These are phyloP conservation scores for Phaeosphaeriaceae sp. DNA, from an alignment of 2,329 filamentous ascomycete species.

Conservation along the genomic window DNA sequence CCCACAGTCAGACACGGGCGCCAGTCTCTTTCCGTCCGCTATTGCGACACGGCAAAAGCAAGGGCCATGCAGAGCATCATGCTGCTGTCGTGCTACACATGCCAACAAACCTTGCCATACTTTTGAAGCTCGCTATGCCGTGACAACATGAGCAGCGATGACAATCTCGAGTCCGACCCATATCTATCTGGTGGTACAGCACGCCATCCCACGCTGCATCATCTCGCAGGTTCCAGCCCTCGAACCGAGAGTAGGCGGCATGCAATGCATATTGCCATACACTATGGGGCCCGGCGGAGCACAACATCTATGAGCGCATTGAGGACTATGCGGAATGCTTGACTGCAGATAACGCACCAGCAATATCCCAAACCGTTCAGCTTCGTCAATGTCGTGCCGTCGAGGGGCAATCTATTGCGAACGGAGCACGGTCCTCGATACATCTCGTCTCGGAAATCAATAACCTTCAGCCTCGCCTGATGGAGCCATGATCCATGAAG, in stretches of 20 bases:
- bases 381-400: slow-evolving; percentile 28
- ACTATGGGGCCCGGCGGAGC: slow-evolving; percentile 33
- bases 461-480: slow-evolving; percentile 17
- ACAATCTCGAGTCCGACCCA: slow-evolving; percentile 2
- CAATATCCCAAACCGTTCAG: slow-evolving; percentile 18
- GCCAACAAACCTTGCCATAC: not conserved
- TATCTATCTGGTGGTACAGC: slow-evolving; percentile 16
- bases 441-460: slow-evolving; percentile 10
- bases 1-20: slow-evolving; percentile 26
- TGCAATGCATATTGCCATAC: slow-evolving; percentile 27
- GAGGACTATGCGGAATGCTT: slow-evolving; percentile 18
- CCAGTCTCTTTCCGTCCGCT: slow-evolving; percentile 30
- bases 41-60: slow-evolving; percentile 27
- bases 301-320: slow-evolving; percentile 15
- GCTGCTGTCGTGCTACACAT: slow-evolving; percentile 2
- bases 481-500: slow-evolving; percentile 21
- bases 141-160: not conserved
- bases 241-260: slow-evolving; percentile 5
- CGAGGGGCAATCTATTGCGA: slow-evolving; percentile 32
- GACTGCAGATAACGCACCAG: slow-evolving; percentile 12
- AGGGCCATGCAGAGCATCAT: not conserved
- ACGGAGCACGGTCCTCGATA: slow-evolving; percentile 24
- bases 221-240: slow-evolving; percentile 27
- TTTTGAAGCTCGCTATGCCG: not conserved
- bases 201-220: slow-evolving; percentile 28